Evolutionary conservation across 2,329 filamentous ascomycete species (phyloP).

Genomic region (Fusarium verticillioides): DNA sequence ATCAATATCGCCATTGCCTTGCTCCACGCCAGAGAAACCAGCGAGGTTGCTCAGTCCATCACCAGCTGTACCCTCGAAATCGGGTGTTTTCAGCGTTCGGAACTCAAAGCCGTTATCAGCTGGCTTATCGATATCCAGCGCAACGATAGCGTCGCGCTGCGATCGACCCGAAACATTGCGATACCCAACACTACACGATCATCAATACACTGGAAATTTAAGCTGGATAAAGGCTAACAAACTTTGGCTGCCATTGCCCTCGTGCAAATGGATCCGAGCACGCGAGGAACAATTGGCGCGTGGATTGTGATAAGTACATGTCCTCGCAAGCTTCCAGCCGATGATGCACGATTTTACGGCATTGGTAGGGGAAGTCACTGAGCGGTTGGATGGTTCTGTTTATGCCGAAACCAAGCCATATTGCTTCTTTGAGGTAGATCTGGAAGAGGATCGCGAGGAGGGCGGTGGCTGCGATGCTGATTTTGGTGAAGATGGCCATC

Average conservation of each 20-base stretch:
- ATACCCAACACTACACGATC: conserved; percentile 8
- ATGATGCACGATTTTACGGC: conserved; percentile 35
- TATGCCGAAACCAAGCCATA: conserved; percentile 41
- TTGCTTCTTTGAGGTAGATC: conserved; percentile 33
- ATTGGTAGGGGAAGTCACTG: conserved; percentile 40
- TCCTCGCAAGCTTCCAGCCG: conserved; percentile 41
- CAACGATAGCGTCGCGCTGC: conserved; percentile 46
- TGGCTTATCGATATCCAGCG: conserved; percentile 48
- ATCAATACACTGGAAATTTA: background rate
- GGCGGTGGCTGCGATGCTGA: conserved; percentile 20
- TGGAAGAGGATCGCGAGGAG: conserved; percentile 38
- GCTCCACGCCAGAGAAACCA: conserved; percentile 47
- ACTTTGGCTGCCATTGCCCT: conserved; percentile 37
- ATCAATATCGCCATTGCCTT: conserved; percentile 22
- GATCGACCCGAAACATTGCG: conserved; percentile 47
- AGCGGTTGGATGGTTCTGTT: conserved; percentile 34
- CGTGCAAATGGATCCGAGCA: conserved; percentile 36
- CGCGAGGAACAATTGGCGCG: conserved; percentile 39
- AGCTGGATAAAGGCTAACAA: background rate
- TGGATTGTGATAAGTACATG: conserved; percentile 42
- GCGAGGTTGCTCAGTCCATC: conserved; percentile 47
- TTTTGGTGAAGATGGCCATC: conserved; percentile 30
- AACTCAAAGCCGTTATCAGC: conserved; percentile 28
- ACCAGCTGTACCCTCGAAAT: conserved; percentile 45
- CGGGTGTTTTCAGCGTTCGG: conserved; percentile 42